Percentiles rank a stretch among this genome's conserved stretches.
Evolutionary conservation across 345 rosid species (phyloP).

Genomic region (Populus deltoides): DNA sequence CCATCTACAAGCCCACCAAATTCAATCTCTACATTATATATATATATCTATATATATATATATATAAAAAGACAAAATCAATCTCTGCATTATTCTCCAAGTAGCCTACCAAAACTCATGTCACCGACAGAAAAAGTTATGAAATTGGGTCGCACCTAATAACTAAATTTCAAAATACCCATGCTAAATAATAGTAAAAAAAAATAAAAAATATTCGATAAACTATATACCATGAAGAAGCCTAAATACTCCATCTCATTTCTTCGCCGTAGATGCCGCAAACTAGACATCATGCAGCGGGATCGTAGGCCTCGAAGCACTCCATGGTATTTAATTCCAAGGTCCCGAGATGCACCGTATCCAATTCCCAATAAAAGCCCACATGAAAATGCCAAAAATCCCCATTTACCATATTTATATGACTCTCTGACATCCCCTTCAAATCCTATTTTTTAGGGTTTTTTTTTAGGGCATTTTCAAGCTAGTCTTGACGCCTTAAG

Average conservation of each 20-base stretch:
- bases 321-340: slow-evolving; percentile 9
- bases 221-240: background rate
- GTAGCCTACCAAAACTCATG: background rate
- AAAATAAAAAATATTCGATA: background rate
- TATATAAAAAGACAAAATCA: background rate
- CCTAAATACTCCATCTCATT: slow-evolving; percentile 25
- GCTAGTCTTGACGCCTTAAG: too few species aligned
- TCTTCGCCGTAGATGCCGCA: slow-evolving; percentile 49
- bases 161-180: slow-evolving; percentile 8
- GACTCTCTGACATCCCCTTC: background rate
- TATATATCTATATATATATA: too few species aligned
- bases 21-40: background rate
- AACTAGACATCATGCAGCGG: slow-evolving; percentile 23
- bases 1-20: background rate
- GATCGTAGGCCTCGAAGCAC: slow-evolving; percentile 36
- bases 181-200: background rate
- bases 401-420: background rate
- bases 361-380: slow-evolving; percentile 33
- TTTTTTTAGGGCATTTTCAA: too few species aligned
- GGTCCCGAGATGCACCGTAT: slow-evolving; percentile 18
- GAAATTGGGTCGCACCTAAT: background rate
- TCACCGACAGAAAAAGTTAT: slow-evolving; percentile 1
- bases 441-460: background rate
- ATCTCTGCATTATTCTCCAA: background rate
- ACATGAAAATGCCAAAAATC: slow-evolving; percentile 32